phyloP scores from a whole-genome alignment of 108 stramenopile species.

The Ochromonas danica region DNA sequence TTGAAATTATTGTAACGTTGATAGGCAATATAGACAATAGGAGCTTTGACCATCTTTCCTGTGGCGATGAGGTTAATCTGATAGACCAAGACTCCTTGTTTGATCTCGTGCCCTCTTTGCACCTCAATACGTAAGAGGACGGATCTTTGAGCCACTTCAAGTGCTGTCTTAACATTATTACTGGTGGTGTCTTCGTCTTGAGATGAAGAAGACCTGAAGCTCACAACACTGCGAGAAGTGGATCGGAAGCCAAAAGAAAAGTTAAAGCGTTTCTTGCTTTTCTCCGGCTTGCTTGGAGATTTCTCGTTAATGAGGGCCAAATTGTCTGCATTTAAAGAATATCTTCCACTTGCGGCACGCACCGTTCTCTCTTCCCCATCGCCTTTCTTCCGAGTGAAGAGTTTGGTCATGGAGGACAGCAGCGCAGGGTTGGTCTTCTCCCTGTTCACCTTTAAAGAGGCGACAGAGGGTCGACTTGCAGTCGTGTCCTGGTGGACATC shows the following conservation, averaged over 20 bases:
- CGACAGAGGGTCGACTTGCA: background rate
- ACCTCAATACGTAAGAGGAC: background rate
- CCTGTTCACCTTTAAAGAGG: background rate
- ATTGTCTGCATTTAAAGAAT: background rate
- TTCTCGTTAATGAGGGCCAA: too few relatives aligned
- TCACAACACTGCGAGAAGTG: background rate
- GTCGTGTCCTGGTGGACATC: background rate
- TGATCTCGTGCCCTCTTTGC: background rate
- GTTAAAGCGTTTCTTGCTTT: background rate
- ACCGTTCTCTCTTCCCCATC: background rate
- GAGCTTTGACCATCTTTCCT: background rate
- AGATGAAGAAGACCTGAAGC: background rate
- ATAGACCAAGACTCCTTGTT: background rate
- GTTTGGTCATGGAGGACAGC: background rate
- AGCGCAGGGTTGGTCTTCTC: background rate
- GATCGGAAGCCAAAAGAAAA: background rate
- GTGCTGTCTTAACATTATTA: background rate
- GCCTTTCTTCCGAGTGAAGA: background rate
- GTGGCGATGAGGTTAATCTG: background rate
- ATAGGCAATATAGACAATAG: background rate
- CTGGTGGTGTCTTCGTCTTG: background rate
- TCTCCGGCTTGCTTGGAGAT: background rate
- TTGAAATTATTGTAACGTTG: conserved; percentile 1
- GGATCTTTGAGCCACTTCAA: background rate
- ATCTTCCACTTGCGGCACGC: background rate